phyloP scores from a whole-genome alignment of 805 yeast genomes.

The Metschnikowia cubensis region DNA sequence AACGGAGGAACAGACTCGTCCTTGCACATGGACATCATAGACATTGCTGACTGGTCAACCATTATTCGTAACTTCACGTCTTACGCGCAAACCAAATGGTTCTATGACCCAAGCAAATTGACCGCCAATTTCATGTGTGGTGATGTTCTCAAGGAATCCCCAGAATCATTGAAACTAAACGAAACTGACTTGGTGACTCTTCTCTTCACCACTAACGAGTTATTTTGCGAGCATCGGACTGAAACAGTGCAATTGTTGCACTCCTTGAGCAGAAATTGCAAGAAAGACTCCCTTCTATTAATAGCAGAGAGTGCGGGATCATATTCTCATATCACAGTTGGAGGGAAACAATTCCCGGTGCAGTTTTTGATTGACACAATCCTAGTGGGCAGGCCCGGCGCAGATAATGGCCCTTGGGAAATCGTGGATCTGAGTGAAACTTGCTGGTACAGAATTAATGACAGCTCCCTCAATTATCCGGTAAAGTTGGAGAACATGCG shows the following conservation, averaged over 20 bases:
- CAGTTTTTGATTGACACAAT: slow-evolving; percentile 76
- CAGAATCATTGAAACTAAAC: slow-evolving; percentile 17
- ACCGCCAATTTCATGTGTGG: slow-evolving; percentile 26
- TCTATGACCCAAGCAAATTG: slow-evolving; percentile 31
- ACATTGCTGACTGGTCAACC: slow-evolving; percentile 73
- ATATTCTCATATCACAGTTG: slow-evolving; percentile 74
- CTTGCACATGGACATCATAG: slow-evolving; percentile 55
- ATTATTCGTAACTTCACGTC: slow-evolving; percentile 45
- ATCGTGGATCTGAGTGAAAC: slow-evolving; percentile 64
- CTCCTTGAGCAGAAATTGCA: slow-evolving; percentile 46
- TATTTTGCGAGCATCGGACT: slow-evolving; percentile 64
- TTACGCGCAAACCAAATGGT: slow-evolving; percentile 52
- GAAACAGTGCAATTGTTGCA: slow-evolving; percentile 46
- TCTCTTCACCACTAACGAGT: slow-evolving; percentile 83
- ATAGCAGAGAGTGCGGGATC: slow-evolving; percentile 90
- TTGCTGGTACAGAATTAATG: slow-evolving; percentile 68
- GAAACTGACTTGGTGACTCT: slow-evolving; percentile 55
- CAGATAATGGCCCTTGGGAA: slow-evolving; percentile 57
- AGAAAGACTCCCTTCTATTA: slow-evolving; percentile 54
- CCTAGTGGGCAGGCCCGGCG: slow-evolving; percentile 48
- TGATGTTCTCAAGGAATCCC: slow-evolving; percentile 26
- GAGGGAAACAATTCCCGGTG: slow-evolving; percentile 74
- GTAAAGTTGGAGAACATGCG: slow-evolving; percentile 84
- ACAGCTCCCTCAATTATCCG: slow-evolving; percentile 48
- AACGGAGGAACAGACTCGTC: slow-evolving; percentile 29